phyloP scores from a whole-genome alignment of 495 filamentous ascomycete species.

The Opeltia flavorubescens region DNA sequence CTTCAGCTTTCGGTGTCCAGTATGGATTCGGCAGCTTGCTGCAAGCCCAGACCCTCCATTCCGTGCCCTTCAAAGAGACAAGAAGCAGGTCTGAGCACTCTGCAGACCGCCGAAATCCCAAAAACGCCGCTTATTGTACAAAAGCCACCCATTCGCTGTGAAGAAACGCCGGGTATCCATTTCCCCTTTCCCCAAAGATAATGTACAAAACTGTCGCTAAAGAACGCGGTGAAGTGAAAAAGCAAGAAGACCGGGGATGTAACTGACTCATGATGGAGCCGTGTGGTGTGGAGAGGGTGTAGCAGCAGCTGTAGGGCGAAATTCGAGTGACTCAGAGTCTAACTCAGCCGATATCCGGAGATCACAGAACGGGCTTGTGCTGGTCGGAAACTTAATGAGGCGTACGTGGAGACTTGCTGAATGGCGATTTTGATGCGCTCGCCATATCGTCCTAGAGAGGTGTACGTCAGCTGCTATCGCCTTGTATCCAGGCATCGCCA shows the following conservation, averaged over 20 bases:
- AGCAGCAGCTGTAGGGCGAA: neutral
- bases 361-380: too few relatives aligned
- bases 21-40: too few relatives aligned
- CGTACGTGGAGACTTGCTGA: constrained; percentile 11
- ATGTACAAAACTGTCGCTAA: neutral
- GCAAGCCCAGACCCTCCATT: too few relatives aligned
- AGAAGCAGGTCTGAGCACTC: too few relatives aligned
- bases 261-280: neutral
- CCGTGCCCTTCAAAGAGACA: too few relatives aligned
- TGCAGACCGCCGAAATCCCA: neutral
- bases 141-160: too few relatives aligned
- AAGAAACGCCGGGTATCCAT: neutral
- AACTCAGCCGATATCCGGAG: too few relatives aligned
- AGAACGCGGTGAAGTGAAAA: neutral
- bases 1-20: too few relatives aligned
- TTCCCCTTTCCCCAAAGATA: neutral
- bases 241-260: neutral
- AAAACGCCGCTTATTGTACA: too few relatives aligned
- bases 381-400: constrained; percentile 12
- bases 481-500: constrained; percentile 5
- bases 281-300: neutral
- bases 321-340: neutral
- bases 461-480: neutral
- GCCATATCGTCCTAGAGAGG: constrained; percentile 19
- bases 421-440: constrained; percentile 15